Evolutionary conservation across 257 asterid species (phyloP).

Genomic region (Linaria vulgaris): DNA sequence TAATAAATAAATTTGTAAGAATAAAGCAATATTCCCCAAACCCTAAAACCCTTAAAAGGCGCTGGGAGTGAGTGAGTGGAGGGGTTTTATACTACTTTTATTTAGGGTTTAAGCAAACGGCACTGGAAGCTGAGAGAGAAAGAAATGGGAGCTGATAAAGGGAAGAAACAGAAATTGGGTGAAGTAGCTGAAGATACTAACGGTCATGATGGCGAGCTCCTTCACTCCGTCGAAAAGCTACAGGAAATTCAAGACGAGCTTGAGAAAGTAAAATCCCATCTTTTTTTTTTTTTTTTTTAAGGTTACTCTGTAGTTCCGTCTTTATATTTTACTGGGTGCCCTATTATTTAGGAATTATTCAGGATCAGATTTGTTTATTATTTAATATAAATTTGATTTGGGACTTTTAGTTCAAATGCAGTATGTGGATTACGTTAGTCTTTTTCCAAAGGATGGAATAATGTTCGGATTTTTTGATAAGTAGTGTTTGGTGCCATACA

Average conservation of each 20-base stretch:
- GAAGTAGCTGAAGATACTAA: slow-evolving; percentile 45
- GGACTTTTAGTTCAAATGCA: too few relatives aligned
- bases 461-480: too few relatives aligned
- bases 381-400: too few relatives aligned
- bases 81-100: too few relatives aligned
- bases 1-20: too few relatives aligned
- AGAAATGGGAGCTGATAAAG: slow-evolving; percentile 74
- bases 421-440: too few relatives aligned
- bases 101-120: slow-evolving; percentile 53
- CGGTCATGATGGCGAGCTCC: slow-evolving; percentile 58
- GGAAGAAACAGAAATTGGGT: slow-evolving; percentile 76
- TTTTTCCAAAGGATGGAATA: too few relatives aligned
- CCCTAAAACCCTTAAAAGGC: too few relatives aligned
- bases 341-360: too few relatives aligned
- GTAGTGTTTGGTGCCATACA: too few relatives aligned
- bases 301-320: neutral
- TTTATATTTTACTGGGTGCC: neutral
- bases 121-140: slow-evolving; percentile 3
- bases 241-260: slow-evolving; percentile 90
- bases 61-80: slow-evolving; percentile 8
- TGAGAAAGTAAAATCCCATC: slow-evolving; percentile 47
- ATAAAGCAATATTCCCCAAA: too few relatives aligned
- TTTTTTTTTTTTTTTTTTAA: neutral
- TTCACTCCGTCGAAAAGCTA: slow-evolving; percentile 71
- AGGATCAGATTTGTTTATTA: too few relatives aligned